A percentile compares a stretch with the other conserved stretches of the same genome.
Conservation (phyloP, 73 alveolate genomes). For the Paramecium caudatum region DNA sequence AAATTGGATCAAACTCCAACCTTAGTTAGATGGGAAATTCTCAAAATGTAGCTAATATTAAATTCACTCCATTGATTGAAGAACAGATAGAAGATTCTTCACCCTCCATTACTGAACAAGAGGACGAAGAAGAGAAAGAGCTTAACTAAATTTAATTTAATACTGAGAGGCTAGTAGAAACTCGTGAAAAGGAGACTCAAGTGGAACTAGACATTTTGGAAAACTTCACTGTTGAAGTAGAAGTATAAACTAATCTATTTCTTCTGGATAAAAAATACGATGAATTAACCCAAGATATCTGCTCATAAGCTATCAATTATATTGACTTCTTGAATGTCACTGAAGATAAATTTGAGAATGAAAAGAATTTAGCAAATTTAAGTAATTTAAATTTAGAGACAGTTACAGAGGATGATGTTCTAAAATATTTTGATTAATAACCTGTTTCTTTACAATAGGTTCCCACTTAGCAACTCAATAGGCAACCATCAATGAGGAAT, state of each 20-base stretch:
- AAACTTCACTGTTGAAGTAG: neutral
- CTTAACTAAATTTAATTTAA: slow-evolving; percentile 41
- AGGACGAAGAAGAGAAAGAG: slow-evolving; percentile 43
- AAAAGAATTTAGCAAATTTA: neutral
- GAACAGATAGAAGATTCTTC: neutral
- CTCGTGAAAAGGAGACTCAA: slow-evolving; percentile 10
- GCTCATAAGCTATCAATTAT: slow-evolving; percentile 9
- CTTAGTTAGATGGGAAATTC: neutral
- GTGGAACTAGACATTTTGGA: neutral
- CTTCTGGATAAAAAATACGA: slow-evolving; percentile 21
- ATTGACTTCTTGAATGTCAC: neutral
- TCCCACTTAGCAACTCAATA: too few relatives aligned
- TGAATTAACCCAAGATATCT: neutral
- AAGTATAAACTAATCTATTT: neutral
- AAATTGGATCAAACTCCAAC: slow-evolving; percentile 30
- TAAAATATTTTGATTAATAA: neutral
- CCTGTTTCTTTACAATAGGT: too few relatives aligned
- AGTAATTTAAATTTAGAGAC: neutral
- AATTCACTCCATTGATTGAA: neutral
- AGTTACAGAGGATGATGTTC: neutral
- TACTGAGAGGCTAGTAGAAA: slow-evolving; percentile 50
- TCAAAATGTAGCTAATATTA: neutral
- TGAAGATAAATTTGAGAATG: neutral
- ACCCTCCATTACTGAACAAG: neutral
- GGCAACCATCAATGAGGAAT: neutral